These are phyloP conservation scores for Trypanosoma mega DNA, from an alignment of 208 protist species.

Conservation along the genomic window DNA sequence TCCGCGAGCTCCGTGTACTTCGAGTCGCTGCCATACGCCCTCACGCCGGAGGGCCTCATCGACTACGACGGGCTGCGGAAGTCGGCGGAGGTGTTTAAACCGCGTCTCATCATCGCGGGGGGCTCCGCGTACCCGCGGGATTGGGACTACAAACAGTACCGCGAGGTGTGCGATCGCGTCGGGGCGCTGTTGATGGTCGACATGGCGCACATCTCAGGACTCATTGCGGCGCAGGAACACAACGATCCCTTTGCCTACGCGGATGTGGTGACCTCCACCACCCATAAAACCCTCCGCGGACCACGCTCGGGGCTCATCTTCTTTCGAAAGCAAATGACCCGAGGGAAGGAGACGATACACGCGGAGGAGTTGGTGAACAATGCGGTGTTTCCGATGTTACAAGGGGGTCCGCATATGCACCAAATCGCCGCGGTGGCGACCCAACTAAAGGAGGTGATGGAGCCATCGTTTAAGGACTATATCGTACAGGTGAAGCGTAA, in stretches of 20 bases:
- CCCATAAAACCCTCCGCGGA: slow-evolving; percentile 99
- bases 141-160: slow-evolving; percentile 95
- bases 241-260: slow-evolving; percentile 95
- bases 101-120: slow-evolving; percentile 95
- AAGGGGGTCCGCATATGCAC: slow-evolving; percentile 99
- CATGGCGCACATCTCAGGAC: slow-evolving; percentile 98
- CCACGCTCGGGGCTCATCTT: slow-evolving; percentile 98
- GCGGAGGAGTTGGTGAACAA: slow-evolving; percentile 94
- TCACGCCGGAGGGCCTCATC: slow-evolving; percentile 93
- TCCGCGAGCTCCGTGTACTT: slow-evolving; percentile 98
- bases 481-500: too few species aligned
- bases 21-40: slow-evolving; percentile 96
- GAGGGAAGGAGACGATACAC: slow-evolving; percentile 79
- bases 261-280: slow-evolving; percentile 99
- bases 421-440: slow-evolving; percentile 97
- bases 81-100: slow-evolving; percentile 89
- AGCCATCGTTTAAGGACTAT: slow-evolving; percentile 94
- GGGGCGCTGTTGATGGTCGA: slow-evolving; percentile 95
- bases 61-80: slow-evolving; percentile 96
- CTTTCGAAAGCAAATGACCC: slow-evolving; percentile 91
- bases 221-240: slow-evolving; percentile 88
- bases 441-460: slow-evolving; percentile 93
- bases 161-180: slow-evolving; percentile 82
- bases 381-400: slow-evolving; percentile 97
- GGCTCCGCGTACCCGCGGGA: slow-evolving; percentile 97